Percentiles rank a stretch among this genome's conserved stretches.
These are phyloP conservation scores for Lodderomyces theae DNA, from an alignment of 1,139 yeast genomes.

Conservation along the genomic window DNA sequence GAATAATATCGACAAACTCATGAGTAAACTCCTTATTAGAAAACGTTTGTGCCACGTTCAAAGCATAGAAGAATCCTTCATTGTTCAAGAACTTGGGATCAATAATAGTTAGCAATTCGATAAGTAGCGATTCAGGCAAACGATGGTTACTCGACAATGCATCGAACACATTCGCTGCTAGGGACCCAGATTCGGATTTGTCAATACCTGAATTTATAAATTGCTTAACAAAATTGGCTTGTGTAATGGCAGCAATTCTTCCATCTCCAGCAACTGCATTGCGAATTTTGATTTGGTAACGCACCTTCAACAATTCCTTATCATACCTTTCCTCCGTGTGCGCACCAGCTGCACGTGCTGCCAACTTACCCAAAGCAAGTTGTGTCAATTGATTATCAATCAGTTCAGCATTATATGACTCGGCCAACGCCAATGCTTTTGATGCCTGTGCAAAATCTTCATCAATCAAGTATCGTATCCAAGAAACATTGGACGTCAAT, in stretches of 20 bases:
- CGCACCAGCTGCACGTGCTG: conserved; percentile 31
- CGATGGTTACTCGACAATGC: conserved; percentile 34
- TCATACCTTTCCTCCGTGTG: conserved; percentile 11
- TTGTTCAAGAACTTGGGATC: conserved; percentile 26
- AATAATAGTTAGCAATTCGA: conserved; percentile 57
- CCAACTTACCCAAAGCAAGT: conserved; percentile 68
- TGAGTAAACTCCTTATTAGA: conserved; percentile 24
- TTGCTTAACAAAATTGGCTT: conserved; percentile 46
- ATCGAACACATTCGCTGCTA: conserved; percentile 16
- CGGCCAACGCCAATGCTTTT: conserved; percentile 42
- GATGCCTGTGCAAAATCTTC: conserved; percentile 53
- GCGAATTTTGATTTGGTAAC: conserved; percentile 10
- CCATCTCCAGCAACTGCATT: conserved; percentile 14
- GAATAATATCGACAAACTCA: conserved; percentile 36
- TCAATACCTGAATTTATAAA: conserved; percentile 25
- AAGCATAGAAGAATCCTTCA: conserved; percentile 35
- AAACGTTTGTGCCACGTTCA: conserved; percentile 31
- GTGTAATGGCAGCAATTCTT: conserved; percentile 28
- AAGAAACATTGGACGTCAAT: conserved; percentile 58
- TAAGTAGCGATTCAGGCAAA: conserved; percentile 45
- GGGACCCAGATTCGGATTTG: conserved; percentile 2
- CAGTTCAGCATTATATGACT: conserved; percentile 30
- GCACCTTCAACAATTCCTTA: conserved; percentile 12
- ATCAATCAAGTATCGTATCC: conserved; percentile 68
- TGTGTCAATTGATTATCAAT: conserved; percentile 54